Percentiles rank a stretch among this genome's conserved stretches.
phyloP scores from a whole-genome alignment of 352 stramenopile species.

The Phytophthora cactorum region DNA sequence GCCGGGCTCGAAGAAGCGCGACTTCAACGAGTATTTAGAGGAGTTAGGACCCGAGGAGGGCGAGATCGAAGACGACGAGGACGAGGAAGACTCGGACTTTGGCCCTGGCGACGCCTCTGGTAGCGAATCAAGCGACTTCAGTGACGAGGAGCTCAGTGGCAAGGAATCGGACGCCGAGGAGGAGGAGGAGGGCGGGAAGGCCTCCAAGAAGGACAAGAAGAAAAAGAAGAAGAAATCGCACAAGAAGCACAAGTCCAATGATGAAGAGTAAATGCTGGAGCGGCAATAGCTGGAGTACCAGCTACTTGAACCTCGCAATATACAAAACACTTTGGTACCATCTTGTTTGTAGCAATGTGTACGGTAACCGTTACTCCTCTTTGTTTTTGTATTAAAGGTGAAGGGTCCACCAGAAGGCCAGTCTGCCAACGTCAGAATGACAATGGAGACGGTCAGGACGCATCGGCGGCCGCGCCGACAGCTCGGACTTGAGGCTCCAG shows the following conservation, averaged over 20 bases:
- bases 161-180: conserved; percentile 74
- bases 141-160: conserved; percentile 80
- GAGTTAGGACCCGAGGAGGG: conserved; percentile 82
- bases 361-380: not conserved
- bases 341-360: conserved; percentile 27
- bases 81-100: conserved; percentile 94
- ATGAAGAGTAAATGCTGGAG: conserved; percentile 33
- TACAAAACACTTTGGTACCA: not conserved
- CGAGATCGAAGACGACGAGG: conserved; percentile 92
- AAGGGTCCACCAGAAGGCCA: conserved; percentile 15
- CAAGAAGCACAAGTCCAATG: conserved; percentile 55
- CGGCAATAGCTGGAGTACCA: conserved; percentile 6
- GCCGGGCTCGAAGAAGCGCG: conserved; percentile 70
- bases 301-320: conserved; percentile 10
- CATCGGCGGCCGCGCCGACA: conserved; percentile 16
- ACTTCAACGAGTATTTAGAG: conserved; percentile 83
- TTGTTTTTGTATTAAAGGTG: conserved; percentile 14
- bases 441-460: conserved; percentile 1
- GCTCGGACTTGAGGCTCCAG: conserved; percentile 25
- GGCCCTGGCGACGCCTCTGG: conserved; percentile 75
- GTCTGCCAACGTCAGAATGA: conserved; percentile 1
- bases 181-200: conserved; percentile 45
- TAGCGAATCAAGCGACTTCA: conserved; percentile 82
- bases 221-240: conserved; percentile 80
- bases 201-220: conserved; percentile 66